These are phyloP conservation scores for Acrocalymma vagum DNA, from an alignment of 2,329 filamentous ascomycete species.

Conservation along the genomic window DNA sequence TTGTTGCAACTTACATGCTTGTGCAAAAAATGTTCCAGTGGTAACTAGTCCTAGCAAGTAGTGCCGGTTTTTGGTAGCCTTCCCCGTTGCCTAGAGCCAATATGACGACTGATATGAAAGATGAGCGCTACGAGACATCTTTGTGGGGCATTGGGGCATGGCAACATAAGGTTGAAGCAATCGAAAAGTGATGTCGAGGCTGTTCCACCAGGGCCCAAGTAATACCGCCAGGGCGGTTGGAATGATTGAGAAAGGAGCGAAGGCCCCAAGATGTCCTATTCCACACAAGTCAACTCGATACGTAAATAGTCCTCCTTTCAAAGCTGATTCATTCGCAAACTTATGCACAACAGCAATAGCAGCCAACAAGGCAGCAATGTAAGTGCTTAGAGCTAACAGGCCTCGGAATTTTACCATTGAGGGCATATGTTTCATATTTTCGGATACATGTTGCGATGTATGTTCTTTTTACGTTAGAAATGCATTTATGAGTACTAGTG, in stretches of 20 bases:
- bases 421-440: not conserved
- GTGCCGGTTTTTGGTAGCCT: slow-evolving; percentile 16
- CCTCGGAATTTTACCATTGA: slow-evolving; percentile 7
- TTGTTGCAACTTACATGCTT: slow-evolving; percentile 16
- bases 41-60: slow-evolving; percentile 22
- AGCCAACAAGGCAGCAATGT: slow-evolving; percentile 3
- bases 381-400: not conserved
- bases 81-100: slow-evolving; percentile 20
- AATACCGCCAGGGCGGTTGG: slow-evolving; percentile 17
- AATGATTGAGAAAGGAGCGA: slow-evolving; percentile 20
- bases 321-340: slow-evolving; percentile 1
- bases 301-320: slow-evolving; percentile 10
- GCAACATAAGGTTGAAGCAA: slow-evolving; percentile 22
- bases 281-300: slow-evolving; percentile 7
- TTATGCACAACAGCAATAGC: slow-evolving; percentile 7
- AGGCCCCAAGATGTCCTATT: slow-evolving; percentile 5
- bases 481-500: not conserved
- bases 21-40: slow-evolving; percentile 16
- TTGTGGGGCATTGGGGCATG: slow-evolving; percentile 13
- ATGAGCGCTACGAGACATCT: slow-evolving; percentile 8
- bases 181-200: slow-evolving; percentile 18
- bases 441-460: not conserved
- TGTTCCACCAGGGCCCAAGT: slow-evolving; percentile 24
- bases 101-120: slow-evolving; percentile 21
- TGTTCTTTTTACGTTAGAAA: not conserved